Evolutionary conservation across 768 basidiomycete genomes (phyloP), one percentile per base, ranked within the genome.

Genomic region (Psilocybe cubensis): DNA sequence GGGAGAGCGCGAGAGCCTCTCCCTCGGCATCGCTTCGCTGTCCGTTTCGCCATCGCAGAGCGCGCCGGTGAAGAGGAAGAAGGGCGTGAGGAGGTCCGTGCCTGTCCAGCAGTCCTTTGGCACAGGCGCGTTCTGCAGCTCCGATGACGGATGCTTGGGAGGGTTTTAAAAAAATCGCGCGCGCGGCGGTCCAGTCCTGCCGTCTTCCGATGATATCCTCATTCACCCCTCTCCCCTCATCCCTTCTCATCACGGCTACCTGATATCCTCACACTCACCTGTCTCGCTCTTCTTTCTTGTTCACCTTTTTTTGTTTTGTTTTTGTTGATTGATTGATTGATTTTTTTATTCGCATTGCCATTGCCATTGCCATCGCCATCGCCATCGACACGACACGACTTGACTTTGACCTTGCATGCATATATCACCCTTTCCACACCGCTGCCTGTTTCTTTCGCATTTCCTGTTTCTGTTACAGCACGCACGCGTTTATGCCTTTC

Each of bases 101-200:
- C 47, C 47, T 35, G n/a, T 52, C n/a, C 49, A 50, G 27, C 27
- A 51, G 18, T 43, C 47, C 8, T 17, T 50, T 28, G 12, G 41
- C 18, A 48, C 50, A 25, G 52, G 54, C 7, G 52, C 54, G 23
- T 71, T 78, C 57, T 64, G 66, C 28, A 47, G 64, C 14, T 58
- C 65, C 35, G 77, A 78, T 57, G 75, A 78, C 63, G 74, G 77
- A 17, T 79, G 78, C 50, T 69, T 79, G 7, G 78, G 77, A 41
- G 78, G 78, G n/a, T 79, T 79, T 66, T 79, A 43, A 55, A n/a
- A 31, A 7, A 29, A 28, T 3, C 17, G 17, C 20, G 10, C n/a
- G 23, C 12, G 3, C 46, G 20, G 29, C 20, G 18, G 17, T 14
- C 24, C 29, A 11, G 21, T 17, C 40, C 27, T 44, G 38, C 21